Conservation (phyloP, 257 asterid genomes). For the Przewalskia tangutica region DNA sequence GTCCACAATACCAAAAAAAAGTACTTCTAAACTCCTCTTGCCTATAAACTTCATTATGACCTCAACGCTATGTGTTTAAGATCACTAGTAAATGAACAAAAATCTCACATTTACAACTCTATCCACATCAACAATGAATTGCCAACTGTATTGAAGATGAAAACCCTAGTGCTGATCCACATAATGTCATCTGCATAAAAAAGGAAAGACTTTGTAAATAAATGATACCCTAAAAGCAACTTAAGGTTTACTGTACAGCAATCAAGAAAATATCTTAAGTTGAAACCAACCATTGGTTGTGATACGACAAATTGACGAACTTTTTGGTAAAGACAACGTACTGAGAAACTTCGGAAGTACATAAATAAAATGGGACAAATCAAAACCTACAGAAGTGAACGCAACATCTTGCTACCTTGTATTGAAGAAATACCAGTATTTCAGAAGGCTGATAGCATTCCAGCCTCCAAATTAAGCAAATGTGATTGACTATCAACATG, state of each 20-base stretch:
- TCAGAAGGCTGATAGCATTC: neutral
- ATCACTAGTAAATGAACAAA: neutral
- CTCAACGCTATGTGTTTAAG: neutral
- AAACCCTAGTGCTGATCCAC: neutral
- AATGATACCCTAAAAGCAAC: neutral
- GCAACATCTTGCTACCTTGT: neutral
- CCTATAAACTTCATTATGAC: neutral
- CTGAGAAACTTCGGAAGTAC: neutral
- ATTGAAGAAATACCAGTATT: neutral
- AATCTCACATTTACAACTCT: constrained; percentile 19
- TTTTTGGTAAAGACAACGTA: neutral
- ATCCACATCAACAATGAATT: constrained; percentile 8
- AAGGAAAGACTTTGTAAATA: neutral
- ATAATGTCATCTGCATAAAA: neutral
- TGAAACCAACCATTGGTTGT: neutral
- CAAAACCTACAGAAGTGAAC: neutral
- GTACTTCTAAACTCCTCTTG: neutral
- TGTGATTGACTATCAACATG: neutral
- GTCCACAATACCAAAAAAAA: neutral
- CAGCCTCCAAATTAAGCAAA: neutral
- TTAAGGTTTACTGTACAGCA: neutral
- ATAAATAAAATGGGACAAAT: neutral
- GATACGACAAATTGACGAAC: neutral
- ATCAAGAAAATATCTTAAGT: neutral
- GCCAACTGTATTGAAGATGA: neutral